Evolutionary conservation across 2,329 filamentous ascomycete species (phyloP), one percentile per base, ranked within the genome.

Genomic region (Bisporella sp.): DNA sequence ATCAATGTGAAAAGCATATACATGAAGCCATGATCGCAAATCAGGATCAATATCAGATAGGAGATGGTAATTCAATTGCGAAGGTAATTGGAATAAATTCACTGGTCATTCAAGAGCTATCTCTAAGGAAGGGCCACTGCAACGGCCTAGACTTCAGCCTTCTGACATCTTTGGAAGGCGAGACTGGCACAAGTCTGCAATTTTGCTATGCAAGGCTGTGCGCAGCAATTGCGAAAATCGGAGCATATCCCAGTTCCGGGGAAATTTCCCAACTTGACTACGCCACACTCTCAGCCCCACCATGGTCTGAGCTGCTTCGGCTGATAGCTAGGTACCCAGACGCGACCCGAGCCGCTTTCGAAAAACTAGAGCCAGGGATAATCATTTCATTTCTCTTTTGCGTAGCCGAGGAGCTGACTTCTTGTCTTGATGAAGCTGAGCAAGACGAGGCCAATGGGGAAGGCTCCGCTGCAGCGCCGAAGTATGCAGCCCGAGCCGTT

Each of bases 141-240:
- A 84, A 84, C 66, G 74, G 77, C 60, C 84, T 84, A 69, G 79
- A 84, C 69, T 74, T 84, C 65, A 76, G 82, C 54, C 74, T 77
- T 57, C 83, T 84, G 80, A 80, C 76, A 37, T 81, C 77, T 12
- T 84, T 83, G 59, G 80, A 83, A 67, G 80, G 80, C 55, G 80
- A 83, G 66, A 84, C 80, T 4, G 80, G 80, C 32, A 80, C 80
- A 32, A 83, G 83, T 64, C 71, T 84, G 55, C 80, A 84, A 66
- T 83, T 83, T 66, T 79, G 79, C 11, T 77, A 81, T 64, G 76
- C 78, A 28, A 76, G 78, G 65, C 71, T 81, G 48, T 79, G 75
- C 68, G 77, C 74, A 42, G 30, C 37, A 33, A 35, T 52, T 41
- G 41, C 33, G 9, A 33, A 30, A 7, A 37, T 35, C 9, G 37